Percentiles rank a stretch among this genome's conserved stretches.
Conservation (phyloP, 495 filamentous ascomycete species). For the Talaromyces ruber region DNA sequence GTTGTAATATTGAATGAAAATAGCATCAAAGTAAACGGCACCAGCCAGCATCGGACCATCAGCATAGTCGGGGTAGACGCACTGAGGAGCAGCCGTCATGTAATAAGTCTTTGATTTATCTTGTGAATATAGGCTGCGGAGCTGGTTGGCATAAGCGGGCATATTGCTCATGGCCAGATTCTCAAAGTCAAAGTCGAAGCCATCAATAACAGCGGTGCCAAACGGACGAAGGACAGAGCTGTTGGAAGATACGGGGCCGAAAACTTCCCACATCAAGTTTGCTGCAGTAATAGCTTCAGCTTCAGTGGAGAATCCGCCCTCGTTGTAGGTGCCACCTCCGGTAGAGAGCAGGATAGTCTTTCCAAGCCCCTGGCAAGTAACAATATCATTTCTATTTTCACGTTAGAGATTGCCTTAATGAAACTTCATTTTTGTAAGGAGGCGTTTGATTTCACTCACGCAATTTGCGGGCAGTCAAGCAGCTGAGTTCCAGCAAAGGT, state of each 20-base stretch:
- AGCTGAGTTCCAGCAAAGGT: slow-evolving; percentile 47
- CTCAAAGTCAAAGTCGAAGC: slow-evolving; percentile 67
- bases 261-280: slow-evolving; percentile 56
- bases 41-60: slow-evolving; percentile 47
- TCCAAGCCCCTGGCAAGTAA: slow-evolving; percentile 51
- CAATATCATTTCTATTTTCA: slow-evolving; percentile 43
- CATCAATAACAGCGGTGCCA: slow-evolving; percentile 54
- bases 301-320: slow-evolving; percentile 51
- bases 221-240: slow-evolving; percentile 49
- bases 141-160: slow-evolving; percentile 40
- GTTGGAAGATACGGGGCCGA: slow-evolving; percentile 41
- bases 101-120: slow-evolving; percentile 44
- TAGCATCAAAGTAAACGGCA: slow-evolving; percentile 49
- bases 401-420: background rate
- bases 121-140: slow-evolving; percentile 46
- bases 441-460: slow-evolving; percentile 26
- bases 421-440: background rate
- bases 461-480: slow-evolving; percentile 54
- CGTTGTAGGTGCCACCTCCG: slow-evolving; percentile 54
- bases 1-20: slow-evolving; percentile 71
- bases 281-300: slow-evolving; percentile 46
- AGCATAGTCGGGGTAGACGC: slow-evolving; percentile 54
- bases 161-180: slow-evolving; percentile 36
- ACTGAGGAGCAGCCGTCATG: slow-evolving; percentile 61
- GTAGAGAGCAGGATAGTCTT: slow-evolving; percentile 64